Base-by-base conservation (phyloP, 495 filamentous ascomycete genomes). In the Penicillium herquei region DNA sequence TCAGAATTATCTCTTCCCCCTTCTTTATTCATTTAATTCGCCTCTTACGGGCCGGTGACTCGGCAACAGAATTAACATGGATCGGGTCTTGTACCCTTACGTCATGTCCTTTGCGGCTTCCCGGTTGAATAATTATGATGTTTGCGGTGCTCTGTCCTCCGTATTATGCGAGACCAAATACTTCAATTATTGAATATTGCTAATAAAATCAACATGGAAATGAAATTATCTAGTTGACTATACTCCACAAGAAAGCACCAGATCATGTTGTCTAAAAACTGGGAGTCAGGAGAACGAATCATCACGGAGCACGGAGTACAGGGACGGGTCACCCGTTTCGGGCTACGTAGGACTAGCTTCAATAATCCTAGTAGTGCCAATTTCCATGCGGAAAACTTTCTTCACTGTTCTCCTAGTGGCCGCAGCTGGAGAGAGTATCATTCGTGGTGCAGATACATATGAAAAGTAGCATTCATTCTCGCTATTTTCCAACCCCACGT, bases 91-190 rank as follows among this genome's bases (percentile, higher is more conserved):
- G 33, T 46, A 45, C 42, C 54, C 46, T 68, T 68, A 68, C 65
- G 65, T 68, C 65, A 68, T 63, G 34, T 12, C 52, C 26, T 39
- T 33, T 39, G 56, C 62, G 62, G 62, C 57, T 65, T 62, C 62
- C 65, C 56, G 65, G 59, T 45, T 39, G 39, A 45, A 37, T 50
- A 26, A 54, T 54, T 32, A 49, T 44, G 54, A 52, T 55, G 56
- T 41, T 59, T 54, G 50, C 55, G 56, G 59, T 55, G 14, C 52
- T 6, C 33, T 31, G 43, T 46, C 18, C 46, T 41, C 50, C 39
- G 39, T 32, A 18, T 13, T 31, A 32, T 46, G 43, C 21, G 30
- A 26, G 14, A 26, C 21, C 11, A 31, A 13, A 31, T 16, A 17
- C 6, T 31, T 8, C 14, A 46, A 31, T 41, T n/a, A 41, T 16